A percentile compares a stretch with the other conserved stretches of the same genome.
Conservation (phyloP, 1,139 yeast genomes). For the Diutina ranongensis region DNA sequence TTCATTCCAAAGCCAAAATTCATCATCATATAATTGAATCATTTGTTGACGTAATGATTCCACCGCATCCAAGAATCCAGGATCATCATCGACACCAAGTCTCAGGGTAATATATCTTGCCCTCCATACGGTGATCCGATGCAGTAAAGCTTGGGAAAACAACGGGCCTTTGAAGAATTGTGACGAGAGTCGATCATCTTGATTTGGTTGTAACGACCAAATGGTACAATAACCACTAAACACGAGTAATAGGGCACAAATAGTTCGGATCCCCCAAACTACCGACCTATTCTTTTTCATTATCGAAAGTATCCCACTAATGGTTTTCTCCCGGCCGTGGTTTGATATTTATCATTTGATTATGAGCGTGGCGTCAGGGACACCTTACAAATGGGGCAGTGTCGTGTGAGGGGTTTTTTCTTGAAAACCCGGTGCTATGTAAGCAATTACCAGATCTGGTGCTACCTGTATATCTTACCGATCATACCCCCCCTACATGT, state of each 20-base stretch:
- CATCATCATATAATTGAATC: slow-evolving; percentile 12
- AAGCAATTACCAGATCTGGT: too few relatives aligned
- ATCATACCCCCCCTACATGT: too few relatives aligned
- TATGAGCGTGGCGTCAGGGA: background rate
- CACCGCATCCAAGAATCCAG: slow-evolving; percentile 12
- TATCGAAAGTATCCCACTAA: background rate
- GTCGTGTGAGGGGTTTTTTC: background rate
- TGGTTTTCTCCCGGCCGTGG: background rate
- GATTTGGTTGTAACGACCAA: background rate
- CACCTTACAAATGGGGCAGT: background rate
- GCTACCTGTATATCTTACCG: too few relatives aligned
- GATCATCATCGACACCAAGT: slow-evolving; percentile 11
- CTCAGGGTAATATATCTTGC: background rate
- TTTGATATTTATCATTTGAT: background rate
- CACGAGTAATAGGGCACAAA: background rate
- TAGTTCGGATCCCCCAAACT: background rate
- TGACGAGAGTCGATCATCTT: too few relatives aligned
- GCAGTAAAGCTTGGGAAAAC: background rate
- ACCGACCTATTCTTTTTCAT: background rate
- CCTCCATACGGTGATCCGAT: background rate
- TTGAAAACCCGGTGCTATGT: background rate
- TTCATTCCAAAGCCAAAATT: slow-evolving; percentile 20
- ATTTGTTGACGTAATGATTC: slow-evolving; percentile 11
- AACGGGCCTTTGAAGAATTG: too few relatives aligned
- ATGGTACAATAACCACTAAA: background rate